phyloP scores from a whole-genome alignment of 108 stramenopile genomes.

The Cyclostephanos tholiformis region DNA sequence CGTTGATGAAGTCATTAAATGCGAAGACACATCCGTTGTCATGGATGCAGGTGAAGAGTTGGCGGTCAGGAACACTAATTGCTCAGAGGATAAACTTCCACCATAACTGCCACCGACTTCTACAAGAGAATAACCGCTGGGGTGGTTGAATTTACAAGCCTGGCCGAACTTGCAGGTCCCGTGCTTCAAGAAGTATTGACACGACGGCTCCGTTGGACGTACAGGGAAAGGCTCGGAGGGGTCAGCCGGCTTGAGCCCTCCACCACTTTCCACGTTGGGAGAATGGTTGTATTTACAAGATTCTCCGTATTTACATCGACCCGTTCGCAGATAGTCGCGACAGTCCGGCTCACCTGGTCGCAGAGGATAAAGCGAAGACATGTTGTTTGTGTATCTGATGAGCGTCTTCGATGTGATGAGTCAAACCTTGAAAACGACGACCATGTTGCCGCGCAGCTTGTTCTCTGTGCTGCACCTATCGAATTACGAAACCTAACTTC shows the following conservation, averaged over 20 bases:
- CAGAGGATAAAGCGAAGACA: constrained; percentile 51
- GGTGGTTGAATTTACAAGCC: constrained; percentile 91
- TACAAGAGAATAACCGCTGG: constrained; percentile 49
- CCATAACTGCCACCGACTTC: constrained; percentile 18
- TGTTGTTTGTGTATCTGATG: constrained; percentile 12
- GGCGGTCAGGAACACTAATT: constrained; percentile 31
- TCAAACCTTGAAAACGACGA: neutral
- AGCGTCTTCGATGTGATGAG: neutral
- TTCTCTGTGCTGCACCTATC: no score
- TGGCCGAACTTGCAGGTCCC: constrained; percentile 94
- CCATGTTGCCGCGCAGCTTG: neutral
- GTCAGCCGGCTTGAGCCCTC: constrained; percentile 79
- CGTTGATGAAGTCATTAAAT: constrained; percentile 6
- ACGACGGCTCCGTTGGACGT: constrained; percentile 82
- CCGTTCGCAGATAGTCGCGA: constrained; percentile 88
- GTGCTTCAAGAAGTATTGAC: constrained; percentile 92
- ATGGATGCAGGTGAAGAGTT: constrained; percentile 26
- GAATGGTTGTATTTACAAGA: constrained; percentile 93
- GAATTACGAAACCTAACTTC: no score
- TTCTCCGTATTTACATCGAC: constrained; percentile 90
- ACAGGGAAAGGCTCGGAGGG: constrained; percentile 87
- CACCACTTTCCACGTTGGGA: constrained; percentile 83
- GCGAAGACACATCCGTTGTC: constrained; percentile 27
- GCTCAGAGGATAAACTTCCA: constrained; percentile 39
- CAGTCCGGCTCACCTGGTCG: constrained; percentile 76